A percentile compares a stretch with the other conserved stretches of the same genome.
phyloP scores from a whole-genome alignment of 257 asterid genomes.

The Thymus mandschuricus region DNA sequence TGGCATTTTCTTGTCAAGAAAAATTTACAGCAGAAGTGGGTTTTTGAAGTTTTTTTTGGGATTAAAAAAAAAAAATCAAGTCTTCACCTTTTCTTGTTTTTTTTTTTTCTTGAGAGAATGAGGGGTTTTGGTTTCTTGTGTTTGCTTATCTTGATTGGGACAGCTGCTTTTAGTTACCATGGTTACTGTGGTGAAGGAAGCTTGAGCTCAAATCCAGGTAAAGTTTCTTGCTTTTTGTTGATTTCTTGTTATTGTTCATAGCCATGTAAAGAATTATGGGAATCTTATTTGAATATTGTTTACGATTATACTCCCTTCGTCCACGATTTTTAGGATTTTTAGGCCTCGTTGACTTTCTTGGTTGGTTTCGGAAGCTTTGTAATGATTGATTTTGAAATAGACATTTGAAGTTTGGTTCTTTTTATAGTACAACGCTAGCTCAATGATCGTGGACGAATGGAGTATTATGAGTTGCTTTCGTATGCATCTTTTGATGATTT shows the following conservation, averaged over 20 bases:
- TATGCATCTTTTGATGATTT: too few relatives aligned
- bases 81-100: neutral
- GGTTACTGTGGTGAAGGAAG: conserved; percentile 31
- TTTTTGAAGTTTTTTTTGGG: conserved; percentile 6
- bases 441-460: too few relatives aligned
- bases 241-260: neutral
- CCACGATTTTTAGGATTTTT: too few relatives aligned
- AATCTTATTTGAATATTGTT: neutral
- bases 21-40: conserved; percentile 7
- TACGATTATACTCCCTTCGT: too few relatives aligned
- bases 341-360: too few relatives aligned
- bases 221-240: conserved; percentile 7
- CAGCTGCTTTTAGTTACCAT: conserved; percentile 38
- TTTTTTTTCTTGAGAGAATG: conserved; percentile 29
- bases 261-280: neutral
- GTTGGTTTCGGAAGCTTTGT: too few relatives aligned
- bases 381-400: too few relatives aligned
- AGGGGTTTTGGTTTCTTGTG: conserved; percentile 42
- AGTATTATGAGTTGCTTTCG: too few relatives aligned
- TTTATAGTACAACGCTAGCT: too few relatives aligned
- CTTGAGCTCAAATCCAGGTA: conserved; percentile 38
- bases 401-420: too few relatives aligned
- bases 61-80: neutral
- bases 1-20: neutral
- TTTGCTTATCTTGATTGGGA: conserved; percentile 41